Evolutionary conservation across 257 asterid genomes (phyloP).

Genomic region (Capsicum pubescens): DNA sequence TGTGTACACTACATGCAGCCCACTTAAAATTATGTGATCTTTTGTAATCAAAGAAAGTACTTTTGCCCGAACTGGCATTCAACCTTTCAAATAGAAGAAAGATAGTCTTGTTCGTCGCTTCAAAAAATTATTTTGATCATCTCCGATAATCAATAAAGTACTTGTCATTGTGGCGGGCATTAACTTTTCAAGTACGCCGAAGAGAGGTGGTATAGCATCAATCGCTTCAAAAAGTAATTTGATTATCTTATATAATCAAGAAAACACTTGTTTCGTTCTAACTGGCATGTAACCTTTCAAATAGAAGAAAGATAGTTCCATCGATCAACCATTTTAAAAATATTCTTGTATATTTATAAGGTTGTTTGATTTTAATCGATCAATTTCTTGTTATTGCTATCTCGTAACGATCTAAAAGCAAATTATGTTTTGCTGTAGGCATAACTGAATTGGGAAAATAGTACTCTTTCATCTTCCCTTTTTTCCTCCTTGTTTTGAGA

Average conservation of each 20-base stretch:
- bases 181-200: too few species aligned
- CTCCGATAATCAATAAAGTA: too few species aligned
- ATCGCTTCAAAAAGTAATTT: not conserved
- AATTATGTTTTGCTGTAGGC: not conserved
- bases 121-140: not conserved
- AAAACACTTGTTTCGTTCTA: not conserved
- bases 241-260: not conserved
- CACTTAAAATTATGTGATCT: not conserved
- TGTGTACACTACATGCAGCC: not conserved
- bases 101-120: too few species aligned
- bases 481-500: constrained; percentile 6
- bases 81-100: not conserved
- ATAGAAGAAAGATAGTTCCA: not conserved
- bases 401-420: not conserved
- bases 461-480: not conserved
- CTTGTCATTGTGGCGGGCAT: too few species aligned
- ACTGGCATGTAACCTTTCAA: too few species aligned
- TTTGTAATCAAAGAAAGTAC: not conserved
- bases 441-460: not conserved
- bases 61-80: not conserved
- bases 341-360: too few species aligned
- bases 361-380: not conserved
- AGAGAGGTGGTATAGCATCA: not conserved
- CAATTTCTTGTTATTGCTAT: not conserved
- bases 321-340: too few species aligned